Base-by-base conservation (phyloP, 2,329 filamentous ascomycete genomes). In the Domatiomyces catenatus region DNA sequence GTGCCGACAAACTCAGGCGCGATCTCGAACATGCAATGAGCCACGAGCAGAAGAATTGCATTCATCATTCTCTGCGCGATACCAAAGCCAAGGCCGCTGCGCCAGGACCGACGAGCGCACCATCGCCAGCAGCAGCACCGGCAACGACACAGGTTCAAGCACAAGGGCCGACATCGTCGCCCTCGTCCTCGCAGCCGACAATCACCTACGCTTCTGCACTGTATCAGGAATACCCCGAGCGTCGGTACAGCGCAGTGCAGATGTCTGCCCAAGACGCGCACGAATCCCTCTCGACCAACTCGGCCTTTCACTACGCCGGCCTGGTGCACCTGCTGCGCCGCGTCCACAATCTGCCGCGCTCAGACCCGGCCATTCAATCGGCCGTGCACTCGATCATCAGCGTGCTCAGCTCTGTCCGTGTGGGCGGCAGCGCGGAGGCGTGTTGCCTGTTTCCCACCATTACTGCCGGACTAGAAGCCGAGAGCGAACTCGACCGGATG, bases 361-460 rank as follows among this genome's bases (percentile, higher is more conserved):
- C 65, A 1, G 76, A 85, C 54, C 62, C 68, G 0, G 73, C 79
- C 19, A 82, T 92, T 0, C 79, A 81, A 57, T 67, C 70, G 8
- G 76, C 78, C 0, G 78, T 89, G 4, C 65, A 71, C 39, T 74
- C 77, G 54, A 83, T 90, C 45, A 69, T 86, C 24, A 67, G 70
- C 1, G 75, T 79, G 28, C 68, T 90, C 54, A 70, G 71, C 19
- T 75, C 75, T 39, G 77, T 92, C 47, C 69, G 78, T 10, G 68
- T 73, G 10, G 82, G 83, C 5, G 81, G 81, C 26, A 80, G 79
- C 15, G 84, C 84, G 0, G 86, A 90, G 64, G 80, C 79, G 7
- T 86, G 84, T 60, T 68, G 86, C 17, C 64, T 92, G 42, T 89
- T 92, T 56, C 86, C 86, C 0, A 80, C 92, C 67, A 92, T 92